Conservation (phyloP, 176 grass and related monocot species). For the Otatea glauca region DNA sequence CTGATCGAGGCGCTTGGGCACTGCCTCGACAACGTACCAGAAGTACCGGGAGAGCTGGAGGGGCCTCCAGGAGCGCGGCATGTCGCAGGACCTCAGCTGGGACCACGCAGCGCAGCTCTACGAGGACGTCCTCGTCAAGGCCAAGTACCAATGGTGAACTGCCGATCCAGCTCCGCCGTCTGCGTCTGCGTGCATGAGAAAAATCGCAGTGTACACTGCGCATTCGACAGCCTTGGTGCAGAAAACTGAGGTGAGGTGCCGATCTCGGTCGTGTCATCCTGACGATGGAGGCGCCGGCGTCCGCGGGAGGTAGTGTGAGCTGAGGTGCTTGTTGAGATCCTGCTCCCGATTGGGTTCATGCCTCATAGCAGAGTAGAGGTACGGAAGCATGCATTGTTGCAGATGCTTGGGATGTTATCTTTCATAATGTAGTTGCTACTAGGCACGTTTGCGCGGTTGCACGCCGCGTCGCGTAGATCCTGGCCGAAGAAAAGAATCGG, state of each 20-base stretch:
- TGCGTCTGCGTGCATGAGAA: neutral
- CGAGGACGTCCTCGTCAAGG: slow-evolving; percentile 89
- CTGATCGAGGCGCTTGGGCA: slow-evolving; percentile 69
- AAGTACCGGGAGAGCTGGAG: slow-evolving; percentile 77
- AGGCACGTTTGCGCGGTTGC: too few relatives aligned
- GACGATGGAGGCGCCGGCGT: neutral
- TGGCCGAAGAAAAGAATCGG: too few relatives aligned
- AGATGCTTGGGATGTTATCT: slow-evolving; percentile 10
- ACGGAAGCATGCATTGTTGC: neutral
- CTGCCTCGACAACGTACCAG: slow-evolving; percentile 75
- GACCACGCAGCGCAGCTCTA: slow-evolving; percentile 81
- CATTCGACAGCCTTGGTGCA: neutral
- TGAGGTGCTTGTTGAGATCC: neutral
- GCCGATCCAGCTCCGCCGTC: neutral
- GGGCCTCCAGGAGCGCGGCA: slow-evolving; percentile 67
- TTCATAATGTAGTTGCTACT: slow-evolving; percentile 18
- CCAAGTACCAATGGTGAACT: slow-evolving; percentile 97
- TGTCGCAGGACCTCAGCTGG: slow-evolving; percentile 91
- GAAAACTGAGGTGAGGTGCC: neutral
- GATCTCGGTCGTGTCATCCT: neutral
- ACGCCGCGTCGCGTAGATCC: too few relatives aligned
- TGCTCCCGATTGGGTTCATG: neutral
- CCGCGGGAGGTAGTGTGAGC: neutral
- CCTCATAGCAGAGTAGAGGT: neutral
- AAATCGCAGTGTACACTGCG: neutral